Percentiles rank a stretch among this genome's conserved stretches.
Evolutionary conservation across 2,329 filamentous ascomycete species (phyloP).

Genomic region (Fusarium luffae): DNA sequence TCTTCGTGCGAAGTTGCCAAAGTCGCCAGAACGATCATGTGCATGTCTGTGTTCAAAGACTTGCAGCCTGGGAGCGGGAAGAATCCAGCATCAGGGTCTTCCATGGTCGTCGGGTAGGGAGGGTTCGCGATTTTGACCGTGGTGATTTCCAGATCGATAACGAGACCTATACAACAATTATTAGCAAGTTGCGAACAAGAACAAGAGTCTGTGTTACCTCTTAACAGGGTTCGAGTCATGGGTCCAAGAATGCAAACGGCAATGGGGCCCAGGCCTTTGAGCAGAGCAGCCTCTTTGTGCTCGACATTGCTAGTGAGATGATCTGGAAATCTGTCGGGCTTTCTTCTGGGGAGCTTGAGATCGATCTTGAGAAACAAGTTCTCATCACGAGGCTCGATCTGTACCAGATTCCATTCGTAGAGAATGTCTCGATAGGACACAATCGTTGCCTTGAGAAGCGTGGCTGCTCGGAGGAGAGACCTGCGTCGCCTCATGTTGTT

Average conservation of each 20-base stretch:
- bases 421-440: conserved; percentile 17
- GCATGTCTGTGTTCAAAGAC: neutral
- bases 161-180: neutral
- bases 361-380: conserved; percentile 11
- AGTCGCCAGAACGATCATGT: conserved; percentile 8
- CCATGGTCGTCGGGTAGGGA: too few relatives aligned
- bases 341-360: neutral
- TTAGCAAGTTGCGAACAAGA: neutral
- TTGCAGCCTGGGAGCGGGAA: too few relatives aligned
- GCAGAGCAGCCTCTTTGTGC: conserved; percentile 20
- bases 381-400: neutral
- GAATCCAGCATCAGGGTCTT: too few relatives aligned
- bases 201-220: neutral
- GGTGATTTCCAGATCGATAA: too few relatives aligned
- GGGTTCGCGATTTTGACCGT: too few relatives aligned
- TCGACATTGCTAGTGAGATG: conserved; percentile 6
- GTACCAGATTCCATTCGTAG: conserved; percentile 6
- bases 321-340: conserved; percentile 3
- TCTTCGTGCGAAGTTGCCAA: neutral
- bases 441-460: conserved; percentile 18
- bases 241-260: conserved; percentile 12
- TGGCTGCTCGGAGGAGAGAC: conserved; percentile 7
- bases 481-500: conserved; percentile 10
- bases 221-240: conserved; percentile 14
- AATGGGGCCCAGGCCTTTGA: neutral